Percentiles rank a stretch among this genome's conserved stretches.
Conservation (phyloP, 805 yeast genomes). For the Cyberlindnera americana region DNA sequence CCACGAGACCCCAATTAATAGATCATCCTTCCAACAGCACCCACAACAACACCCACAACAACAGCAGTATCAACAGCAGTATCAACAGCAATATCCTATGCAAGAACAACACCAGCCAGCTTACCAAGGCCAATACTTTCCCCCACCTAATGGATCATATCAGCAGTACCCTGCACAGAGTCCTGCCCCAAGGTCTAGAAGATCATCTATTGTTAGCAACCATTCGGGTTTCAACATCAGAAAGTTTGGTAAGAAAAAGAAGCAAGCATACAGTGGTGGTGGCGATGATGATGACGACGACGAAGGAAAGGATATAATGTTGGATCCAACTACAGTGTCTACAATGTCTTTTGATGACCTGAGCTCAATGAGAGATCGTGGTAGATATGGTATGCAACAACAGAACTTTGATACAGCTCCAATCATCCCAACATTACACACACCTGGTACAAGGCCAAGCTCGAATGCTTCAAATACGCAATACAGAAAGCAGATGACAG, state of each 20-base stretch:
- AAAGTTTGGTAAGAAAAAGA: slow-evolving; percentile 15
- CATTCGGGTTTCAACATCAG: slow-evolving; percentile 13
- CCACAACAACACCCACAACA: slow-evolving; percentile 4
- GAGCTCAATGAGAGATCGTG: slow-evolving; percentile 59
- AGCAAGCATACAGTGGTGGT: slow-evolving; percentile 7
- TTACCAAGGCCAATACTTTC: slow-evolving; percentile 17
- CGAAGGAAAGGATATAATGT: slow-evolving; percentile 34
- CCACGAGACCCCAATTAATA: slow-evolving; percentile 37
- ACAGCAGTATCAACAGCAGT: slow-evolving; percentile 10
- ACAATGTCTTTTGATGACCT: slow-evolving; percentile 61
- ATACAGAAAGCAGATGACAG: slow-evolving; percentile 67
- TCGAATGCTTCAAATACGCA: slow-evolving; percentile 46
- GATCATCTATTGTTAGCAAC: slow-evolving; percentile 21
- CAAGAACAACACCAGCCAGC: slow-evolving; percentile 8
- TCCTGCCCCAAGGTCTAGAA: slow-evolving; percentile 18
- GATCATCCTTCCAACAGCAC: slow-evolving; percentile 5
- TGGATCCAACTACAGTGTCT: slow-evolving; percentile 32
- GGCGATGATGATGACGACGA: slow-evolving; percentile 35
- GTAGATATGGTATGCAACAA: slow-evolving; percentile 53
- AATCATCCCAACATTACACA: slow-evolving; percentile 64
- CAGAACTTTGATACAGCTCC: slow-evolving; percentile 57
- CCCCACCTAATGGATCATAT: slow-evolving; percentile 8
- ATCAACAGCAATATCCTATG: slow-evolving; percentile 4
- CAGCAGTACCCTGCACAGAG: slow-evolving; percentile 19
- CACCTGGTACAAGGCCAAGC: slow-evolving; percentile 26